phyloP scores from a whole-genome alignment of 73 alveolate species.

The Paramecium tetraurelia region DNA sequence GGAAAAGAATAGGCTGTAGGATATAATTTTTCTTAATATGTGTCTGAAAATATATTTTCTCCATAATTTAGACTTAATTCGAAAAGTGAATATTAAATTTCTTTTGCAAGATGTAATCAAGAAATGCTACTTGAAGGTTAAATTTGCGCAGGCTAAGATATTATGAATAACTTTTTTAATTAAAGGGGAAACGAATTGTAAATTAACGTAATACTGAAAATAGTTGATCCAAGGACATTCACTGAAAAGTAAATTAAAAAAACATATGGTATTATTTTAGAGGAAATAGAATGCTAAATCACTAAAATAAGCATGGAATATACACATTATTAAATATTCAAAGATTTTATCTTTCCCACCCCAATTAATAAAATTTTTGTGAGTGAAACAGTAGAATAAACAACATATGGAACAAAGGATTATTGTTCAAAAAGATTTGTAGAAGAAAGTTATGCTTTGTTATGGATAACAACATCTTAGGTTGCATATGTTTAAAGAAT shows the following conservation, averaged over 20 bases:
- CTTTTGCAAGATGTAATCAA: not conserved
- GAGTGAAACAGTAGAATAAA: not conserved
- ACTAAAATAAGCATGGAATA: not conserved
- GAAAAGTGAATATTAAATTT: not conserved
- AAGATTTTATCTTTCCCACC: not conserved
- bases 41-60: not conserved
- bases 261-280: not conserved
- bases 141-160: not conserved
- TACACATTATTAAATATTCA: not conserved
- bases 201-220: not conserved
- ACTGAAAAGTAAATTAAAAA: not conserved
- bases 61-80: not conserved
- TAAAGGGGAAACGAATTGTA: not conserved
- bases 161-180: not conserved
- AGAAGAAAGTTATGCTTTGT: not conserved
- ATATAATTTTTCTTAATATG: not conserved
- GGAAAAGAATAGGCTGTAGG: not conserved
- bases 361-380: not conserved
- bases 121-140: not conserved
- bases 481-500: not conserved
- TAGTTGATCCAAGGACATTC: not conserved
- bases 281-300: not conserved
- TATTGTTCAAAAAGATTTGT: not conserved
- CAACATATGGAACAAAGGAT: not conserved
- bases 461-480: not conserved